Evolutionary conservation across 352 stramenopile genomes (phyloP).

Genomic region (Ophiocytium majus): DNA sequence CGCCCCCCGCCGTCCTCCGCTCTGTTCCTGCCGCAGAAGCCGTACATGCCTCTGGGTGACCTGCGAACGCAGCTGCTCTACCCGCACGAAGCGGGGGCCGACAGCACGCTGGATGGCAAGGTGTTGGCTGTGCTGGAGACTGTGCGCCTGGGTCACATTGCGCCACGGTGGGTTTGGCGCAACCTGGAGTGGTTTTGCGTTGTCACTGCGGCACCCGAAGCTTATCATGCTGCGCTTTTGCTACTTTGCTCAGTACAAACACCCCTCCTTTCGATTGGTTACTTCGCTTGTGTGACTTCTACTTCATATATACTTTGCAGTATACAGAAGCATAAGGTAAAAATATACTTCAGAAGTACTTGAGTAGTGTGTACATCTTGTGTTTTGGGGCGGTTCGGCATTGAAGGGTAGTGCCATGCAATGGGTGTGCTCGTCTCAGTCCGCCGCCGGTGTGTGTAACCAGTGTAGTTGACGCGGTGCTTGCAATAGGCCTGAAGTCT

Average conservation of each 20-base stretch:
- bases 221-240: neutral
- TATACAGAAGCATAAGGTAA: neutral
- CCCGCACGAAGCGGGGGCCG: slow-evolving; percentile 55
- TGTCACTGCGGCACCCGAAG: neutral
- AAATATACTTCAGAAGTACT: no score
- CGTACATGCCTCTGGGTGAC: slow-evolving; percentile 76
- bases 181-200: neutral
- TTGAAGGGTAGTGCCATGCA: no score
- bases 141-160: slow-evolving; percentile 44
- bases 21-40: slow-evolving; percentile 80
- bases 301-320: neutral
- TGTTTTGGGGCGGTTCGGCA: no score
- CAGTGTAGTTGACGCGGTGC: no score
- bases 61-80: slow-evolving; percentile 82
- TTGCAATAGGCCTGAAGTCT: no score
- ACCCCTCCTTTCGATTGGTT: neutral
- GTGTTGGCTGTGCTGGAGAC: slow-evolving; percentile 32
- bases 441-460: no score
- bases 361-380: no score
- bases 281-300: neutral
- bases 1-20: neutral
- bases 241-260: neutral
- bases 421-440: no score
- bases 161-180: neutral
- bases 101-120: neutral